Evolutionary conservation across 2,329 filamentous ascomycete genomes (phyloP), one percentile per base, ranked within the genome.

Genomic region (Keithomyces neogunnii): DNA sequence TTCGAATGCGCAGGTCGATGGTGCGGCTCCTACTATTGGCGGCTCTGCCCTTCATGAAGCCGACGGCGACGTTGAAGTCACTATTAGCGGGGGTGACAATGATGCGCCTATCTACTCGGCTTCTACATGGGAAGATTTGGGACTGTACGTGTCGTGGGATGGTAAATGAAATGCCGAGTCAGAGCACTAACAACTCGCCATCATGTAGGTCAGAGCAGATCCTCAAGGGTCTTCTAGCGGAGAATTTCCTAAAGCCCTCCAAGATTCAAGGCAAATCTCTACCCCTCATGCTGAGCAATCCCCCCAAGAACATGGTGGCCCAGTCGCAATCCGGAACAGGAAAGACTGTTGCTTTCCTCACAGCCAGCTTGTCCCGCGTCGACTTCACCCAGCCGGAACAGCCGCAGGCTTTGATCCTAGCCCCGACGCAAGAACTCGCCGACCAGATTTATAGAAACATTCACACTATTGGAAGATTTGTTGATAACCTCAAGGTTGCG

Each of bases 311-410:
- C 70, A 87, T 99, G 80, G 92, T 99, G 64, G 93, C 91, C 3
- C 93, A 99, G 71, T 99, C 93, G n/a, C 93, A 99, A 69, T 99
- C 93, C 2, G 93, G 93, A 60, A 99, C 93, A 26, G 93, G 93
- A 64, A 99, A 99, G 76, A 99, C 93, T 0, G 93, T 91, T 26
- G 93, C 93, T 28, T 99, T 99, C 68, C 88, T 93, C 45, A 85
- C 96, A 55, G 95, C 95, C 55, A 87, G 95, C 54, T 79, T 99
- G 40, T 88, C 88, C 53, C 89, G 93, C 56, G 72, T 97, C 64
- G 89, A 99, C 63, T 80, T 91, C 53, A 74, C 64, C 48, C 77
- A 80, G 56, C 77, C 84, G 26, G 72, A 81, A 31, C 76, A 80
- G 57, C 91, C 92, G 2, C 93, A 99, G 72, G 90, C 90, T 11